Evolutionary conservation across 2,329 filamentous ascomycete genomes (phyloP), one percentile per base, ranked within the genome.

Genomic region (Elsinoe batatas): DNA sequence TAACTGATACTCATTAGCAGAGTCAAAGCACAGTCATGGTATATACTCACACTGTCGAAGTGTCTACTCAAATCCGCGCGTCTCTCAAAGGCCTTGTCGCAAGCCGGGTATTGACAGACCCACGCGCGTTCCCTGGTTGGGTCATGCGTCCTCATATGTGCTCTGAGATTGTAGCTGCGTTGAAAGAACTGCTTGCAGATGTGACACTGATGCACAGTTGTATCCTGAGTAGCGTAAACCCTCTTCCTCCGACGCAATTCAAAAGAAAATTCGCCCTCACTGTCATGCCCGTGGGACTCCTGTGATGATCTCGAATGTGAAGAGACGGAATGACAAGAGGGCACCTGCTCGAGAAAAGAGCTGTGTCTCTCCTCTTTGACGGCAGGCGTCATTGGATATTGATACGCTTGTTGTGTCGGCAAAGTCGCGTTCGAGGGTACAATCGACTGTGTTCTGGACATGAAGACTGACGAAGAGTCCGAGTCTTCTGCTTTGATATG

Each of bases 61-160:
- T 82, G 79, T 58, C 81, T 73, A 40, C 71, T 70, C 20, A 95
- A 76, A 67, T 95, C 90, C 1, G 89, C 91, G 70, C 86, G 90
- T 63, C 90, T 80, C 15, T 88, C 87, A 69, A 95, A 95, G 53
- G 81, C 80, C 71, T 85, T 88, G 61, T 72, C 77, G 70, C 90
- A 95, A 53, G 77, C 79, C 2, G 76, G 69, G 30, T 82, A 72
- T 1, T 73, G 73, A 69, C 90, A 95, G 1, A 77, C 76, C 64
- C 88, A 85, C 0, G 84, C 82, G 63, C 87, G 87, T 63, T 81
- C 80, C 56, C 85, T 78, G 58, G 80, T 78, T 12, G 87, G 82
- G 65, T 93, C 83, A 65, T 95, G 90, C 1, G 84, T 91, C 65
- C 91, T 85, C 77, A 91, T 79, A 68, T 95, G 90, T 30, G 88